These are phyloP conservation scores for Exsudoporus floridanus DNA, from an alignment of 1,284 basidiomycete genomes.

Conservation along the genomic window DNA sequence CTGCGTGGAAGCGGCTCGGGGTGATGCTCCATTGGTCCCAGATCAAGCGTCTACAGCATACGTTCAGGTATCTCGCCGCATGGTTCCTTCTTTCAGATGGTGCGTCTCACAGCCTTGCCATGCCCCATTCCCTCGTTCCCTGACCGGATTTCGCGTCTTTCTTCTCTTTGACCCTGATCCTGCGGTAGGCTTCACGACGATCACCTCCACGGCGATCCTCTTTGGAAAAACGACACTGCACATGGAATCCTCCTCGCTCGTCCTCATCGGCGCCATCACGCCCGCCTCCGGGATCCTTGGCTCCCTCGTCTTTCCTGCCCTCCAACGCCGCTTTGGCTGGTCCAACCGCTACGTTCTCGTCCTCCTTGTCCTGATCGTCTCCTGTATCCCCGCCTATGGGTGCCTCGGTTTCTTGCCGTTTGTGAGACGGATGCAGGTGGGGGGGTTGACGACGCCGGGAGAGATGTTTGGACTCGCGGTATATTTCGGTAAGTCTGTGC, in stretches of 20 bases:
- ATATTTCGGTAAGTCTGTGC: slow-evolving; percentile 63
- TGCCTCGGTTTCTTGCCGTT: slow-evolving; percentile 75
- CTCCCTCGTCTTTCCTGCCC: slow-evolving; percentile 65
- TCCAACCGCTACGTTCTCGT: slow-evolving; percentile 70
- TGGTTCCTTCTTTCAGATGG: slow-evolving; percentile 93
- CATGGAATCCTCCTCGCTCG: slow-evolving; percentile 69
- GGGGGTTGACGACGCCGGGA: slow-evolving; percentile 71
- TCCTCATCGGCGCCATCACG: slow-evolving; percentile 69
- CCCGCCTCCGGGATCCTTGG: slow-evolving; percentile 73
- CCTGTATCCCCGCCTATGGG: slow-evolving; percentile 77
- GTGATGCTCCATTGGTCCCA: slow-evolving; percentile 70
- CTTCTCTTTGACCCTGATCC: background rate
- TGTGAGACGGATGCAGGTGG: slow-evolving; percentile 46
- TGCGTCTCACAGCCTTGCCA: slow-evolving; percentile 34
- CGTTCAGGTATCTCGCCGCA: slow-evolving; percentile 83
- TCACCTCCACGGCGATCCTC: slow-evolving; percentile 79
- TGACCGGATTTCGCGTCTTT: background rate
- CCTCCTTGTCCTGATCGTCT: slow-evolving; percentile 64
- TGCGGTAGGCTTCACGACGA: slow-evolving; percentile 70
- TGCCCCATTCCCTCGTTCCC: background rate
- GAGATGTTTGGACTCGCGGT: slow-evolving; percentile 85
- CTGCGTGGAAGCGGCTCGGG: slow-evolving; percentile 66
- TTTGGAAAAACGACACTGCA: slow-evolving; percentile 80
- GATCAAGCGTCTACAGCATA: slow-evolving; percentile 72
- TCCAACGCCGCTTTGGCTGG: slow-evolving; percentile 63